These are phyloP conservation scores for Colletotrichum destructivum DNA, from an alignment of 2,329 filamentous ascomycete species.

Conservation along the genomic window DNA sequence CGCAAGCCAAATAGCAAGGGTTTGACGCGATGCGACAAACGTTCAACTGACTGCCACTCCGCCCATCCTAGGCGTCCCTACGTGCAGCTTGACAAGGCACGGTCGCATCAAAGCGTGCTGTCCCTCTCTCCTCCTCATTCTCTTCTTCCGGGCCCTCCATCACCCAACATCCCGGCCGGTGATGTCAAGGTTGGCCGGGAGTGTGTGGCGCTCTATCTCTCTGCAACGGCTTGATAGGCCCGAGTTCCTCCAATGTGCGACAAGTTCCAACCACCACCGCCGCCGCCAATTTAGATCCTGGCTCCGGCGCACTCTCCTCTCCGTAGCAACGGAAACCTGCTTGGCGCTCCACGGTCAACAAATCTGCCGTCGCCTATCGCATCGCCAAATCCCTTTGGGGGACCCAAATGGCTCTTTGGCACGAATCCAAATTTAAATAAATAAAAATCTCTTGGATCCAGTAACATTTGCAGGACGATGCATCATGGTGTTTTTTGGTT, in stretches of 20 bases:
- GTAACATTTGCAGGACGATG: background rate
- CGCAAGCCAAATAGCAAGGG: background rate
- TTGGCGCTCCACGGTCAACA: constrained; percentile 30
- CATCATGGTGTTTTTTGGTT: constrained; percentile 7
- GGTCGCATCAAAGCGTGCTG: constrained; percentile 19
- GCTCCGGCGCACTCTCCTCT: constrained; percentile 27
- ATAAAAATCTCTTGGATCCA: too few species aligned
- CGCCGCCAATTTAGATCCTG: constrained; percentile 26
- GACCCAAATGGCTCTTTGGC: too few species aligned
- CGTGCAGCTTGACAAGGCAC: background rate
- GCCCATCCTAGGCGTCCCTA: background rate
- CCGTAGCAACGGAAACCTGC: constrained; percentile 37
- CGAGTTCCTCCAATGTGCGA: constrained; percentile 37
- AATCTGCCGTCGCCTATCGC: constrained; percentile 2
- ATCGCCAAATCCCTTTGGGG: too few species aligned
- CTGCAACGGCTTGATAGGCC: constrained; percentile 39
- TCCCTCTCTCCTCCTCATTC: too few species aligned
- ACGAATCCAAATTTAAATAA: too few species aligned
- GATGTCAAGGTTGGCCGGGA: constrained; percentile 35
- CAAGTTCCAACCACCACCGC: background rate
- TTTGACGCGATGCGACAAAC: constrained; percentile 25
- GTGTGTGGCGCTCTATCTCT: constrained; percentile 1
- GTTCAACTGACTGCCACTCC: background rate
- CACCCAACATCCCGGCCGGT: constrained; percentile 31
- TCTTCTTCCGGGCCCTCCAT: too few species aligned